Evolutionary conservation across 495 filamentous ascomycete species (phyloP), one percentile per base, ranked within the genome.

Genomic region (Penicillium desertorum): DNA sequence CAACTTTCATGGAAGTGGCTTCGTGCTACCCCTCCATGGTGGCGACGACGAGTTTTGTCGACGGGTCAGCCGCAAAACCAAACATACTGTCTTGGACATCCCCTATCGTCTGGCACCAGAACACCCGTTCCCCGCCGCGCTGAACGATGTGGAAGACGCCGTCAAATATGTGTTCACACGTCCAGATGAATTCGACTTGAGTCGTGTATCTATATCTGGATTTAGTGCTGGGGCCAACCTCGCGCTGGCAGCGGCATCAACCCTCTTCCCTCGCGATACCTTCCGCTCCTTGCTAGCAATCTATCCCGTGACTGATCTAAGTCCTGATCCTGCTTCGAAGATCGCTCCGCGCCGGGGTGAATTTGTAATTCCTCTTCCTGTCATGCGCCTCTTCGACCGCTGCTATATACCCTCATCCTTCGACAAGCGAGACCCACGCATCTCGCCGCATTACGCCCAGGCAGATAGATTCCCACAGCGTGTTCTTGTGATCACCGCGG

Each of bases 41-140:
- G 57, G 51, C 39, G 77, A 81, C 45, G 71, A 77, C 20, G 64
- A 66, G 22, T 81, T 70, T 57, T 78, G 75, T 56, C 75, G 71
- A 4, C 56, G 55, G 27, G 53, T 79, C 50, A 71, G 69, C 51
- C 57, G 49, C 8, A 56, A 70, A 17, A 73, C 76, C 23, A 65
- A 63, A 9, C 72, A 76, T 57, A 72, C 70, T 6, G 76, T 78
- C 17, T 50, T 79, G 20, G 76, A 79, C 55, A 82, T 91, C 5
- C 80, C 85, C 11, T 96, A 96, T 70, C 82, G 91, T 10, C 80
- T 95, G 3, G 83, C 89, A 2, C 91, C 91, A 1, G 88, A 94
- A 66, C 63, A 86, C 60, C 81, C 88, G 0, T 94, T 94, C 69
- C 89, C 90, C 16, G 80, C 87, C 0, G 87, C 88, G 5, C 67